Conservation (phyloP, 2,329 filamentous ascomycete genomes). For the Fusarium armeniacum region DNA sequence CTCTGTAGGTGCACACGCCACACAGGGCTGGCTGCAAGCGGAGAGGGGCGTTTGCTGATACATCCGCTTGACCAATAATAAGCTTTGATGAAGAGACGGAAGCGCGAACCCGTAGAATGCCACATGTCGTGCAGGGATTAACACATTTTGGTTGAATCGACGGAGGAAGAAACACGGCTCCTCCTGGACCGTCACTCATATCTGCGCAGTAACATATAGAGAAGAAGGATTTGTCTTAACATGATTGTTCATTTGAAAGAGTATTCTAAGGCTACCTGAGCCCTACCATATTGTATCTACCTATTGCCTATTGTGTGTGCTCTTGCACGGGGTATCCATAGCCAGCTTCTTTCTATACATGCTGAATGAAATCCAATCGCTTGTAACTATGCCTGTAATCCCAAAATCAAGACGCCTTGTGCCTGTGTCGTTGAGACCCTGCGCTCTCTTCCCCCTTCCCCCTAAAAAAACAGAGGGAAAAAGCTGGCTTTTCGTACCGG, state of each 20-base stretch:
- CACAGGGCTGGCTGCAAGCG: slow-evolving; percentile 40
- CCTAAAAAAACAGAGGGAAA: background rate
- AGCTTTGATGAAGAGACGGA: background rate
- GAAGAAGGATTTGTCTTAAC: background rate
- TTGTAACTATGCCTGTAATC: slow-evolving; percentile 23
- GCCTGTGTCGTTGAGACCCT: slow-evolving; percentile 19
- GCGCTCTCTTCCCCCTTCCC: slow-evolving; percentile 9
- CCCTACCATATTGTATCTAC: slow-evolving; percentile 21
- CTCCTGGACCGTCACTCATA: slow-evolving; percentile 35
- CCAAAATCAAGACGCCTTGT: slow-evolving; percentile 33
- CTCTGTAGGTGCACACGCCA: slow-evolving; percentile 18
- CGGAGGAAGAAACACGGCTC: slow-evolving; percentile 43
- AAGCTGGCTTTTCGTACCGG: slow-evolving; percentile 20
- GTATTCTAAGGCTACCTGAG: slow-evolving; percentile 23
- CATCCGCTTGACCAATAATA: slow-evolving; percentile 4
- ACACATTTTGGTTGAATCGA: slow-evolving; percentile 2
- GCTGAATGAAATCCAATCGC: slow-evolving; percentile 32
- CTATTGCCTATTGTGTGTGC: slow-evolving; percentile 26
- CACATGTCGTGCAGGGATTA: slow-evolving; percentile 54
- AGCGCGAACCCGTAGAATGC: slow-evolving; percentile 46
- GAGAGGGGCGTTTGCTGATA: slow-evolving; percentile 1
- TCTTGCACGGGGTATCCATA: slow-evolving; percentile 47
- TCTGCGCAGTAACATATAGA: background rate
- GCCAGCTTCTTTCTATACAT: slow-evolving; percentile 31
- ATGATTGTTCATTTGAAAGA: slow-evolving; percentile 15